Evolutionary conservation across 345 rosid genomes (phyloP).

Genomic region (Hibiscus tridactylites): DNA sequence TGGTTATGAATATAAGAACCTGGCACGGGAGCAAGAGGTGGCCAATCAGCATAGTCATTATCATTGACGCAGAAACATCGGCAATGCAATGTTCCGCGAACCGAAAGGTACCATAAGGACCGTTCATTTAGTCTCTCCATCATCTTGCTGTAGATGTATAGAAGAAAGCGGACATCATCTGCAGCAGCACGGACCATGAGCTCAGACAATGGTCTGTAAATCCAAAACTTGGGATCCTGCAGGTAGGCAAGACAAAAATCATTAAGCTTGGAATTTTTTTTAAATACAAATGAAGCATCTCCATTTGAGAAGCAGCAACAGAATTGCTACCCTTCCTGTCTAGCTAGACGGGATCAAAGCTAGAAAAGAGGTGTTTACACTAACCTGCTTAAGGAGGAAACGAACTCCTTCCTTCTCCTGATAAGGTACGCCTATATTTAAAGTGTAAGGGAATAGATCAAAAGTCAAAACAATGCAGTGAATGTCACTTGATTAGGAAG

Average conservation of each 20-base stretch:
- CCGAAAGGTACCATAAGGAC: constrained; percentile 74
- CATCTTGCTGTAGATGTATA: constrained; percentile 68
- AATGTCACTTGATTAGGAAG: neutral
- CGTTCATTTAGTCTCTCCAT: constrained; percentile 58
- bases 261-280: neutral
- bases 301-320: neutral
- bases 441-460: neutral
- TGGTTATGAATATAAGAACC: constrained; percentile 31
- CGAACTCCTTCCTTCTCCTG: constrained; percentile 95
- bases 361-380: constrained; percentile 15
- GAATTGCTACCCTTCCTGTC: neutral
- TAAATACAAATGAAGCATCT: neutral
- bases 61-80: constrained; percentile 82
- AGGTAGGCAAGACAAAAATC: neutral
- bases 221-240: constrained; percentile 93
- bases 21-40: constrained; percentile 57
- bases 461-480: constrained; percentile 5
- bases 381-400: constrained; percentile 75
- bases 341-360: neutral
- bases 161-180: constrained; percentile 94
- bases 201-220: constrained; percentile 69
- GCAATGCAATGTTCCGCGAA: constrained; percentile 72
- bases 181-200: constrained; percentile 91
- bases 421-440: constrained; percentile 63
- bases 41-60: constrained; percentile 72